Percentiles rank a stretch among this genome's conserved stretches.
phyloP scores from a whole-genome alignment of 2,329 filamentous ascomycete genomes.

The Talaromyces rugulosus region DNA sequence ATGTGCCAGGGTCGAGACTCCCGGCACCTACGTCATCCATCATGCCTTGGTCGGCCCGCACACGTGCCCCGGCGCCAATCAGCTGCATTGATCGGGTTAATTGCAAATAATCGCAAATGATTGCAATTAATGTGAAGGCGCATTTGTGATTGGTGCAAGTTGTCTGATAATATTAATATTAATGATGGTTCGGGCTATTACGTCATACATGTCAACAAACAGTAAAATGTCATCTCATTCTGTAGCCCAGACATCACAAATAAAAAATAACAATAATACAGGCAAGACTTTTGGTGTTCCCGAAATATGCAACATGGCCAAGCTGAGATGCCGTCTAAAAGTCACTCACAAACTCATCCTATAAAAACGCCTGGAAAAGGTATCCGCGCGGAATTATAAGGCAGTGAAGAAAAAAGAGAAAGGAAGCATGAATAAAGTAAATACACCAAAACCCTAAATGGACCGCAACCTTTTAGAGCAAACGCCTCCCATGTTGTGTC shows the following conservation, averaged over 20 bases:
- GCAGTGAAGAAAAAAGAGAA: neutral
- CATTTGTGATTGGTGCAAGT: too few relatives aligned
- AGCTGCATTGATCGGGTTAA: neutral
- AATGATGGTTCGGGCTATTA: neutral
- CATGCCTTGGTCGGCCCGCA: neutral
- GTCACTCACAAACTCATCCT: neutral
- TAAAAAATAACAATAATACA: neutral
- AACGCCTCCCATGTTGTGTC: slow-evolving; percentile 38
- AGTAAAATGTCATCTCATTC: neutral
- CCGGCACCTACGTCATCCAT: slow-evolving; percentile 28
- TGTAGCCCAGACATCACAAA: neutral
- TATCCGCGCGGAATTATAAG: neutral
- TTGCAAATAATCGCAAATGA: neutral
- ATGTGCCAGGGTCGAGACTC: slow-evolving; percentile 47
- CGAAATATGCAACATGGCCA: neutral
- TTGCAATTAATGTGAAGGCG: neutral
- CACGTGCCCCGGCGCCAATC: neutral
- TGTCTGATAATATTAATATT: too few relatives aligned
- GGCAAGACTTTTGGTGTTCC: neutral
- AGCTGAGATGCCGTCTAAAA: neutral
- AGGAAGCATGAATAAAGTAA: slow-evolving; percentile 1
- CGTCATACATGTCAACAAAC: neutral
- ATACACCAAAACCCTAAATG: slow-evolving; percentile 37
- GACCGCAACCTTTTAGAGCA: slow-evolving; percentile 43
- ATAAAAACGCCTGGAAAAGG: neutral